A percentile compares a stretch with the other conserved stretches of the same genome.
Evolutionary conservation across 2,329 filamentous ascomycete genomes (phyloP).

Genomic region (Aspergillus persii): DNA sequence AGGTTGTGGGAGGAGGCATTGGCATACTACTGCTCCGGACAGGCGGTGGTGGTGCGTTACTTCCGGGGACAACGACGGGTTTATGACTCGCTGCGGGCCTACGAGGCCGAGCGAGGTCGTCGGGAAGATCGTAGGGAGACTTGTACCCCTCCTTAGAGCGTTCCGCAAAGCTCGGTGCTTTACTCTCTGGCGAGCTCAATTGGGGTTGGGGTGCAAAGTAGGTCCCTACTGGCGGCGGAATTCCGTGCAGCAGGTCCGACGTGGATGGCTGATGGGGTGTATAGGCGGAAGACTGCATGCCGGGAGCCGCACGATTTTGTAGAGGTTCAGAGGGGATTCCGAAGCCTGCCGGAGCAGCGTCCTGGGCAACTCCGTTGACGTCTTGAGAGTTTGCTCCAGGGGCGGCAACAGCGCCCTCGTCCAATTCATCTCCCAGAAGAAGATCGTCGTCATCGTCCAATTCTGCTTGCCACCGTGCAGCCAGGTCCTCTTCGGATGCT

Average conservation of each 20-base stretch:
- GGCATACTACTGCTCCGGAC: constrained; percentile 62
- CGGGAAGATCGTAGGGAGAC: constrained; percentile 92
- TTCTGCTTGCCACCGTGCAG: constrained; percentile 61
- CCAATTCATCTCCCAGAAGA: constrained; percentile 67
- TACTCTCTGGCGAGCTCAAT: constrained; percentile 38
- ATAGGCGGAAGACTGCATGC: constrained; percentile 44
- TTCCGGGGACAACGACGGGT: constrained; percentile 43
- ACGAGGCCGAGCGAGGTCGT: constrained; percentile 69
- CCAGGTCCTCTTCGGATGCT: constrained; percentile 64
- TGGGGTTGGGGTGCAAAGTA: constrained; percentile 29
- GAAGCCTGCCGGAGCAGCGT: constrained; percentile 14
- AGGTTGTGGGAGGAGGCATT: constrained; percentile 18
- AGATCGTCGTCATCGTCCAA: constrained; percentile 72
- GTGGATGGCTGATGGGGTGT: constrained; percentile 52
- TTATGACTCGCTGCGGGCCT: constrained; percentile 63
- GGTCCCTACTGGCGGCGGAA: constrained; percentile 21
- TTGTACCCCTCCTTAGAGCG: constrained; percentile 89
- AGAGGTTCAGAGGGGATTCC: constrained; percentile 30
- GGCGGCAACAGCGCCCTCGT: constrained; percentile 31
- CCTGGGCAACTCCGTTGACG: constrained; percentile 20
- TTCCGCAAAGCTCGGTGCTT: constrained; percentile 80
- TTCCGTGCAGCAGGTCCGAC: constrained; percentile 44
- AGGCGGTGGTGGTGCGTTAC: constrained; percentile 21
- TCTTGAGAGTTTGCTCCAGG: constrained; percentile 22
- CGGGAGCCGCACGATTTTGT: constrained; percentile 20